Percentiles rank a stretch among this genome's conserved stretches.
phyloP scores from a whole-genome alignment of 257 asterid genomes.

The Voacanga thouarsii region DNA sequence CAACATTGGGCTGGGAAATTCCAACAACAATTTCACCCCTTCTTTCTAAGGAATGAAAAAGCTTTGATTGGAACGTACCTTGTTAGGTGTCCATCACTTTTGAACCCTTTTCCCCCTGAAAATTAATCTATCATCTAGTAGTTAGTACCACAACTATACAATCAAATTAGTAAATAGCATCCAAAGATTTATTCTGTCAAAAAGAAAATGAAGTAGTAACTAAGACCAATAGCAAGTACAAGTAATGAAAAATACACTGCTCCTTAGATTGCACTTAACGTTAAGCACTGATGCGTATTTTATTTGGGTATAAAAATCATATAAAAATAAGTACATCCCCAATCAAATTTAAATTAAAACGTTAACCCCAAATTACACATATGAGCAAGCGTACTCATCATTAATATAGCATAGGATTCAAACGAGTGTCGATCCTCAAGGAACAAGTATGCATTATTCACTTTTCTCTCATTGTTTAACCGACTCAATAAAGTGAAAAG shows the following conservation, averaged over 20 bases:
- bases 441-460: too few relatives aligned
- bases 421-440: too few relatives aligned
- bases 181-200: conserved; percentile 21
- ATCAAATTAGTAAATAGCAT: conserved; percentile 15
- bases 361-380: too few relatives aligned
- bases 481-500: too few relatives aligned
- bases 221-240: conserved; percentile 33
- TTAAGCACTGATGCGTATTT: too few relatives aligned
- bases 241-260: conserved; percentile 13
- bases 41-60: conserved; percentile 17
- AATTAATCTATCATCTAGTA: conserved; percentile 28
- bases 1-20: conserved; percentile 17
- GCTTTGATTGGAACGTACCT: conserved; percentile 55
- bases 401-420: too few relatives aligned
- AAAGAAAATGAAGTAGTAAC: conserved; percentile 23
- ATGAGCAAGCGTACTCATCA: too few relatives aligned
- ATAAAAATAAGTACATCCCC: too few relatives aligned
- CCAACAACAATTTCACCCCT: conserved; percentile 14
- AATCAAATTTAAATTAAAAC: too few relatives aligned
- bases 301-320: too few relatives aligned
- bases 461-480: too few relatives aligned
- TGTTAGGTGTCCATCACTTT: conserved; percentile 65
- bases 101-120: conserved; percentile 62
- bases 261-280: conserved; percentile 9
- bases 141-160: conserved; percentile 22